These are phyloP conservation scores for Ulota crispa DNA, from an alignment of 225 moss, liverwort and hornwort genomes.

Conservation along the genomic window DNA sequence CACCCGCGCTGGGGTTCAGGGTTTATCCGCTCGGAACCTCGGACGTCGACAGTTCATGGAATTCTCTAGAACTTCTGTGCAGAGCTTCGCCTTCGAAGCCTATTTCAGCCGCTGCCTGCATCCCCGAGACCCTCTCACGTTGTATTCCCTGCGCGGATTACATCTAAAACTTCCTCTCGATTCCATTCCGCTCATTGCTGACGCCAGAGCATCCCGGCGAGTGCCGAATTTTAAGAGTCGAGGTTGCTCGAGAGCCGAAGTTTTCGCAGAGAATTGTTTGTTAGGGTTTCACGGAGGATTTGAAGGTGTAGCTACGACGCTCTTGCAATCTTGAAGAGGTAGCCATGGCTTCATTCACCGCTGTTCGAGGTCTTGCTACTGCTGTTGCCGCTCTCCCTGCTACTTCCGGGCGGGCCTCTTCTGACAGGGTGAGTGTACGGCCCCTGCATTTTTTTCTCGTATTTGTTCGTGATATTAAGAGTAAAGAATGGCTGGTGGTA, in stretches of 20 bases:
- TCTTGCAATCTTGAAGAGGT: background rate
- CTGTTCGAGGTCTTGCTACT: constrained; percentile 13
- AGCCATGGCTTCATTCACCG: constrained; percentile 19
- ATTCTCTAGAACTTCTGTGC: background rate
- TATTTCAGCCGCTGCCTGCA: background rate
- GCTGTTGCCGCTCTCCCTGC: background rate
- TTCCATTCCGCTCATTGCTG: background rate
- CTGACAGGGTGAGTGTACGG: background rate
- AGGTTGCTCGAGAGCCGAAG: background rate
- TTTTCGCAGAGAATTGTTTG: background rate
- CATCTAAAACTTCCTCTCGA: background rate
- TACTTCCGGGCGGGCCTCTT: background rate
- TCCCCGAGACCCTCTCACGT: background rate
- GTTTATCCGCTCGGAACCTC: constrained; percentile 5
- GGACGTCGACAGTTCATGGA: background rate
- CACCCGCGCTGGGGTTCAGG: constrained; percentile 16
- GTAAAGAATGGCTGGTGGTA: background rate
- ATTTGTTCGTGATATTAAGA: background rate
- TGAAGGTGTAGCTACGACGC: background rate
- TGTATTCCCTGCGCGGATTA: no score
- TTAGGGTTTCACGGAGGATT: constrained; percentile 4
- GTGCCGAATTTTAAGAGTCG: background rate
- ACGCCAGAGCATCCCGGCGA: background rate
- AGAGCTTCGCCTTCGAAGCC: background rate
- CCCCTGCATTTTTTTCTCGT: background rate